phyloP scores from a whole-genome alignment of 345 rosid genomes.

The Corchorus olitorius region DNA sequence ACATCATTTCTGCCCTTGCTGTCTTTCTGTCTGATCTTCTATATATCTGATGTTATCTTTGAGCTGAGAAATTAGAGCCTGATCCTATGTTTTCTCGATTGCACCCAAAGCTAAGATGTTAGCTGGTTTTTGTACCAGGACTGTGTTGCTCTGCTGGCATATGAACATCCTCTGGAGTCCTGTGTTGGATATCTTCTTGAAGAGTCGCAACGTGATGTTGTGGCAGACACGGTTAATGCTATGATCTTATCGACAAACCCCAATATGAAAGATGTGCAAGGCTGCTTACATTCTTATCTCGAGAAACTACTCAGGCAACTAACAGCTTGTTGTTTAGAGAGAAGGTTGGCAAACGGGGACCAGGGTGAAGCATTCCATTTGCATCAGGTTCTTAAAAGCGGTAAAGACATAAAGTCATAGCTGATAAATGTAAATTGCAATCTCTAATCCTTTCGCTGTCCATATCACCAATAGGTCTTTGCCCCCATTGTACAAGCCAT shows the following conservation, averaged over 20 bases:
- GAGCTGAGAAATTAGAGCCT: not conserved
- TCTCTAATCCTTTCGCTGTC: not conserved
- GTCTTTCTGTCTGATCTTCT: not conserved
- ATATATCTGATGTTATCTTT: slow-evolving; percentile 3
- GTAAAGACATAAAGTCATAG: slow-evolving; percentile 40
- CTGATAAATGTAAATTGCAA: slow-evolving; percentile 16
- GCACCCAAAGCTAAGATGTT: slow-evolving; percentile 7
- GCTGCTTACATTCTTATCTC: slow-evolving; percentile 63
- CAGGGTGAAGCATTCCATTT: slow-evolving; percentile 87
- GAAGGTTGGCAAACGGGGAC: slow-evolving; percentile 67
- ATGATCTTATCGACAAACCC: slow-evolving; percentile 77
- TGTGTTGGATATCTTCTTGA: slow-evolving; percentile 69
- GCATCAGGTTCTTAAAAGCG: slow-evolving; percentile 47
- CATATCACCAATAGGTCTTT: not conserved
- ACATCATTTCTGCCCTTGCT: not conserved
- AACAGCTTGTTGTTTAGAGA: slow-evolving; percentile 75
- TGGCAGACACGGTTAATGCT: slow-evolving; percentile 85
- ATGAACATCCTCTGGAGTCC: slow-evolving; percentile 68
- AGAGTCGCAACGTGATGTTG: slow-evolving; percentile 80
- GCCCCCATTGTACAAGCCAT: not conserved
- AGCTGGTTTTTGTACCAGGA: slow-evolving; percentile 46
- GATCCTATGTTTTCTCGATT: not conserved
- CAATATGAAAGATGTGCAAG: slow-evolving; percentile 46
- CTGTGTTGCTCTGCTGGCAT: slow-evolving; percentile 82
- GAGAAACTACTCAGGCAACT: slow-evolving; percentile 85